A percentile compares a stretch with the other conserved stretches of the same genome.
These are phyloP conservation scores for Citrullus colocynthis DNA, from an alignment of 306 rosid genomes.

Conservation along the genomic window DNA sequence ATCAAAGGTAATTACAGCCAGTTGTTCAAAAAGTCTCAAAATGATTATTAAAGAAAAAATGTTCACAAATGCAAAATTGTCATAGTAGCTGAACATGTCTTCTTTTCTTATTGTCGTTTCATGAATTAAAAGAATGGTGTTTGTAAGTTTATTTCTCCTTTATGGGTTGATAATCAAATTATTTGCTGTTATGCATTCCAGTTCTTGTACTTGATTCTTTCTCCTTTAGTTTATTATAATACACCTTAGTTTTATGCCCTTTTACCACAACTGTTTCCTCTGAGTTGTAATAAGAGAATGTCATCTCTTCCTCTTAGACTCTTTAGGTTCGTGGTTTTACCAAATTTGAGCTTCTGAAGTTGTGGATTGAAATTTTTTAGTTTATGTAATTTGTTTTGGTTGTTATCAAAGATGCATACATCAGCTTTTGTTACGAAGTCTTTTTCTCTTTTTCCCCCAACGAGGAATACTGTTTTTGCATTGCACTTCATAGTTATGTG, in stretches of 20 bases:
- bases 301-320: neutral
- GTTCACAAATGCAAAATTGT: conserved; percentile 19
- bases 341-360: neutral
- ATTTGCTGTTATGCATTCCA: neutral
- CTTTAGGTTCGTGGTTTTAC: neutral
- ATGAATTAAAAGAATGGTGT: conserved; percentile 25
- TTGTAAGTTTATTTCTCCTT: conserved; percentile 23
- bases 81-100: conserved; percentile 13
- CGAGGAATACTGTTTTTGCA: neutral
- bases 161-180: conserved; percentile 6
- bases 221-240: neutral
- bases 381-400: neutral
- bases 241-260: neutral
- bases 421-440: neutral
- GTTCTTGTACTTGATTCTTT: neutral
- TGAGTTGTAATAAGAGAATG: neutral
- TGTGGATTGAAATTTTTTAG: neutral
- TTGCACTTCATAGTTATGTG: neutral
- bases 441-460: neutral
- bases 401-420: neutral
- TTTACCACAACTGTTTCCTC: neutral
- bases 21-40: conserved; percentile 12
- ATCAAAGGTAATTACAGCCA: conserved; percentile 18
- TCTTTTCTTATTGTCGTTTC: conserved; percentile 17
- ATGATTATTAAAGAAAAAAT: conserved; percentile 19